These are phyloP conservation scores for Exophiala sideris DNA, from an alignment of 2,329 filamentous ascomycete genomes.

Conservation along the genomic window DNA sequence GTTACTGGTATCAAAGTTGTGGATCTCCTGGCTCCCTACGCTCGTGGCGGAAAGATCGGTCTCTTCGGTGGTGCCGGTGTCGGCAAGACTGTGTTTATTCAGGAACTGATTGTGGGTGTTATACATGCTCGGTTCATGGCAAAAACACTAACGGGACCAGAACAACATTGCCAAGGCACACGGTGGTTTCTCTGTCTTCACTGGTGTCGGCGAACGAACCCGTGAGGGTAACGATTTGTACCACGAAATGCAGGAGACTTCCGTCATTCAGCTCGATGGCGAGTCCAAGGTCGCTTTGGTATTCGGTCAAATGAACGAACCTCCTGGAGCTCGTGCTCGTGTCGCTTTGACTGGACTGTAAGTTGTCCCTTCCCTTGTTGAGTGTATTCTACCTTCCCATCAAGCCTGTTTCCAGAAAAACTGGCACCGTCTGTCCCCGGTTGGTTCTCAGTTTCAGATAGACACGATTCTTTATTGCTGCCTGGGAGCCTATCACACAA, in stretches of 20 bases:
- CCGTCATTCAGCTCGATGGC: conserved; percentile 98
- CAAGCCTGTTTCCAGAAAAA: no score
- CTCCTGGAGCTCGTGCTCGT: conserved; percentile 98
- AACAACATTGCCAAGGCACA: conserved; percentile 99
- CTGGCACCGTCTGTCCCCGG: no score
- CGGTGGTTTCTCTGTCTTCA: conserved; percentile 99
- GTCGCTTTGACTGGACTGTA: conserved; percentile 79
- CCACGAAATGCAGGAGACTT: conserved; percentile 99
- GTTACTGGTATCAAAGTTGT: conserved; percentile 99
- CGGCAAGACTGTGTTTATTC: conserved; percentile 99
- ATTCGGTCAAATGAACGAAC: conserved; percentile 99
- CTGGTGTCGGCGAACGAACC: conserved; percentile 99
- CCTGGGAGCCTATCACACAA: no score
- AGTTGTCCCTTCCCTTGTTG: conserved; percentile 45
- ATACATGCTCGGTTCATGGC: conserved; percentile 2
- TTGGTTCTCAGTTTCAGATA: no score
- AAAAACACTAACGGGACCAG: conserved; percentile 37
- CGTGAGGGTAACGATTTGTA: conserved; percentile 99
- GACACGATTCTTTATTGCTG: no score
- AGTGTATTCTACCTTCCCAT: not conserved
- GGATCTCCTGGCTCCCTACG: conserved; percentile 96
- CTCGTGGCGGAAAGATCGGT: conserved; percentile 99
- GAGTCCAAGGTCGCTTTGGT: conserved; percentile 99
- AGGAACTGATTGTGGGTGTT: conserved; percentile 80
- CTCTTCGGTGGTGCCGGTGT: conserved; percentile 99